Conservation (phyloP, 139 green algal species). For the Chlamydomonas incerta region DNA sequence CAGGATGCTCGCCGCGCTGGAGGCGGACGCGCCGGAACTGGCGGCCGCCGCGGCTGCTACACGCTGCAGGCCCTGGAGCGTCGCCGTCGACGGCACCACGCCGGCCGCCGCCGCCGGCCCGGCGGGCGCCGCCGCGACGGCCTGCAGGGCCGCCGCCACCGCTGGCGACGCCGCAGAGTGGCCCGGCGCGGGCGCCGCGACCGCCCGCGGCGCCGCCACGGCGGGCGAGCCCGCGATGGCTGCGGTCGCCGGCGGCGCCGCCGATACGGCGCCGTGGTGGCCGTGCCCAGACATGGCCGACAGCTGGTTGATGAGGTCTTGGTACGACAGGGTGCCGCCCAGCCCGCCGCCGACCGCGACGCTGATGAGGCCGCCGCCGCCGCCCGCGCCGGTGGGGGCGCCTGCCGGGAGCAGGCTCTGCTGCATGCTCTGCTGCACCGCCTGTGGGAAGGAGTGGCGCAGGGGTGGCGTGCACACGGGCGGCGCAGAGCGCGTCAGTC, state of each 20-base stretch:
- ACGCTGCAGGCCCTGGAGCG: constrained; percentile 18
- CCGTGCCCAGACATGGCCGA: constrained; percentile 29
- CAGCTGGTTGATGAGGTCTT: constrained; percentile 31
- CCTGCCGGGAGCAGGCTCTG: neutral
- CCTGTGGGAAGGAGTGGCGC: neutral
- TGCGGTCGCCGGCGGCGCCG: constrained; percentile 7
- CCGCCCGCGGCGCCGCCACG: neutral
- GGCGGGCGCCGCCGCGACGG: neutral
- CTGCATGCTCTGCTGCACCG: constrained; percentile 42
- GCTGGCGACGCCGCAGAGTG: neutral
- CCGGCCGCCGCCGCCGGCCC: neutral
- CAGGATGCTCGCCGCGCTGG: too few relatives aligned
- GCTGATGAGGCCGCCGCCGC: neutral
- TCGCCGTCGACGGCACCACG: neutral
- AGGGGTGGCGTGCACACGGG: too few relatives aligned
- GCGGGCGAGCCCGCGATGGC: neutral
- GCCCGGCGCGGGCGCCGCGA: neutral
- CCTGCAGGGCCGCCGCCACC: neutral
- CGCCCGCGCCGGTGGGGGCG: neutral
- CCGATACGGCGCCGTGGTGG: neutral
- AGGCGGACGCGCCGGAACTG: too few relatives aligned
- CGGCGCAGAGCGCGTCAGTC: too few relatives aligned
- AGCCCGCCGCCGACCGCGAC: constrained; percentile 11
- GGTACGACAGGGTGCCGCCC: constrained; percentile 18
- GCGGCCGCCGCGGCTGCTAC: neutral